Percentiles rank a stretch among this genome's conserved stretches.
phyloP scores from a whole-genome alignment of 306 rosid species.

The Fragaria ananassa region DNA sequence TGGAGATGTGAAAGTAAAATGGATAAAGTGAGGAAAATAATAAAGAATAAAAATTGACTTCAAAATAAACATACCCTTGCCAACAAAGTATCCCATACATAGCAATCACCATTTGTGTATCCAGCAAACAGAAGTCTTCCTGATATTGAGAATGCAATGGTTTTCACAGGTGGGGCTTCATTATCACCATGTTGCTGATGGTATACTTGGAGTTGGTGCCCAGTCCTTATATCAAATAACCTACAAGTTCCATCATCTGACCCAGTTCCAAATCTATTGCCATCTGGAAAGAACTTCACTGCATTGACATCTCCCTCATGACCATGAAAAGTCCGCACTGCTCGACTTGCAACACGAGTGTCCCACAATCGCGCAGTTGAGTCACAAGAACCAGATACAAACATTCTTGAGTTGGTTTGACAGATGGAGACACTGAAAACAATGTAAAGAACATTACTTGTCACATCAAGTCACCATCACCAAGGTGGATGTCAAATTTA shows the following conservation, averaged over 20 bases:
- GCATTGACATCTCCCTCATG: constrained; percentile 80
- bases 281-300: constrained; percentile 95
- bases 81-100: constrained; percentile 90
- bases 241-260: constrained; percentile 97
- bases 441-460: constrained; percentile 14
- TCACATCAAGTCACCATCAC: neutral
- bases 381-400: constrained; percentile 97
- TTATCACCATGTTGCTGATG: constrained; percentile 58
- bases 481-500: neutral
- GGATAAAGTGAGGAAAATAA: neutral
- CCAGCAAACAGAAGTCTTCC: constrained; percentile 97
- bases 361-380: constrained; percentile 94
- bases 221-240: constrained; percentile 88
- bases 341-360: constrained; percentile 98
- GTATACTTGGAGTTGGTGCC: constrained; percentile 90
- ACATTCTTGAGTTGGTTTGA: constrained; percentile 75
- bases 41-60: neutral
- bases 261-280: constrained; percentile 94
- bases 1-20: neutral
- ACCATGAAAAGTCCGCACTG: constrained; percentile 82
- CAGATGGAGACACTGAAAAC: constrained; percentile 73
- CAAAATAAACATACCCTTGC: constrained; percentile 58
- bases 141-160: constrained; percentile 90
- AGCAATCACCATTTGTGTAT: constrained; percentile 75
- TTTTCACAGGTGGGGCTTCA: constrained; percentile 56